A percentile compares a stretch with the other conserved stretches of the same genome.
Evolutionary conservation across 139 green algal genomes (phyloP).

Genomic region (Microglena sp.): DNA sequence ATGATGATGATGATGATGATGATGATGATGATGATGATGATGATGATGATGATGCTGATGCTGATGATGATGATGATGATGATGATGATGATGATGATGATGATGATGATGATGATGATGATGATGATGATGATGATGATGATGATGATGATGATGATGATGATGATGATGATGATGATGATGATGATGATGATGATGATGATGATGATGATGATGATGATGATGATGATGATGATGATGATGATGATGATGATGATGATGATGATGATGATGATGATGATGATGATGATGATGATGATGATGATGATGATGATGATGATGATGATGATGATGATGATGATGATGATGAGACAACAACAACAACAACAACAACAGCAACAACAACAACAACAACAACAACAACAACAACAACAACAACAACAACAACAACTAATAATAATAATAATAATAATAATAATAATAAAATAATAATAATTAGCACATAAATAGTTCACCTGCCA

Average conservation of each 20-base stretch:
- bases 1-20: too few relatives aligned
- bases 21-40: too few relatives aligned
- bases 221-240: background rate
- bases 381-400: constrained; percentile 10
- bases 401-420: constrained; percentile 1
- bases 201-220: background rate
- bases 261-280: background rate
- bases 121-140: background rate
- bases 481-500: too few relatives aligned
- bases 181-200: background rate
- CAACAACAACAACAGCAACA: background rate
- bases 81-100: too few relatives aligned
- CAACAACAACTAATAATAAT: too few relatives aligned
- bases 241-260: background rate
- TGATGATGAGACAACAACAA: constrained; percentile 2
- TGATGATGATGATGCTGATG: too few relatives aligned
- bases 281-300: background rate
- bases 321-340: background rate
- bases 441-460: too few relatives aligned
- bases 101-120: too few relatives aligned
- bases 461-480: too few relatives aligned
- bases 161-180: background rate
- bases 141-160: background rate
- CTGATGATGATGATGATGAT: too few relatives aligned
- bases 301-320: background rate